Conservation (phyloP, 495 filamentous ascomycete genomes). For the Chaetomium tenue region DNA sequence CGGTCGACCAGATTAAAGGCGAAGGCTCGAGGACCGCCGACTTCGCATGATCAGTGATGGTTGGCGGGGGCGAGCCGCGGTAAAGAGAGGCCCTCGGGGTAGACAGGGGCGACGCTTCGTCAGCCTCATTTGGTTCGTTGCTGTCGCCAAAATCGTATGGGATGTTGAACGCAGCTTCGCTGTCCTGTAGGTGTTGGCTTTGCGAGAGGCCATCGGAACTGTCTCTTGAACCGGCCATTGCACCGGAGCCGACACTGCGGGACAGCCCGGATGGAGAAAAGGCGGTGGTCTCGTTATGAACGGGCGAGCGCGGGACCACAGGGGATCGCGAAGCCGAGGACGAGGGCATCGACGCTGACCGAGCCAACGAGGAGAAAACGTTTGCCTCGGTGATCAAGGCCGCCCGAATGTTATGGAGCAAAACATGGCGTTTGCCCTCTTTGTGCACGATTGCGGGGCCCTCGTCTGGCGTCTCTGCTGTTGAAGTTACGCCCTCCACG, state of each 20-base stretch:
- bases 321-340: conserved; percentile 60
- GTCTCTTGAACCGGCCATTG: conserved; percentile 22
- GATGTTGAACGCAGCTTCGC: conserved; percentile 51
- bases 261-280: conserved; percentile 21
- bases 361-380: conserved; percentile 65
- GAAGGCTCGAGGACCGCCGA: conserved; percentile 36
- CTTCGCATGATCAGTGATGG: conserved; percentile 31
- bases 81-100: conserved; percentile 47
- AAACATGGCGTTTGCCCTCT: conserved; percentile 65
- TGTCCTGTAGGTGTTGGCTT: conserved; percentile 43
- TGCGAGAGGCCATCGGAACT: conserved; percentile 33
- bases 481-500: conserved; percentile 61
- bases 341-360: conserved; percentile 60
- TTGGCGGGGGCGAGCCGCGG: conserved; percentile 24
- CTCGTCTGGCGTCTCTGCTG: conserved; percentile 33
- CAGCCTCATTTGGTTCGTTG: conserved; percentile 27
- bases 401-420: conserved; percentile 60
- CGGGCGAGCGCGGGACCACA: conserved; percentile 48
- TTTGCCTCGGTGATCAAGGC: conserved; percentile 69
- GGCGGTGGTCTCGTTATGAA: conserved; percentile 24
- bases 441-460: conserved; percentile 38
- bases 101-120: conserved; percentile 39
- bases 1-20: conserved; percentile 34
- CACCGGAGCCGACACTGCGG: conserved; percentile 24
- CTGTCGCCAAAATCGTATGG: conserved; percentile 44